These are phyloP conservation scores for Saccharomycopsis malanga DNA, from an alignment of 805 yeast genomes.

Conservation along the genomic window DNA sequence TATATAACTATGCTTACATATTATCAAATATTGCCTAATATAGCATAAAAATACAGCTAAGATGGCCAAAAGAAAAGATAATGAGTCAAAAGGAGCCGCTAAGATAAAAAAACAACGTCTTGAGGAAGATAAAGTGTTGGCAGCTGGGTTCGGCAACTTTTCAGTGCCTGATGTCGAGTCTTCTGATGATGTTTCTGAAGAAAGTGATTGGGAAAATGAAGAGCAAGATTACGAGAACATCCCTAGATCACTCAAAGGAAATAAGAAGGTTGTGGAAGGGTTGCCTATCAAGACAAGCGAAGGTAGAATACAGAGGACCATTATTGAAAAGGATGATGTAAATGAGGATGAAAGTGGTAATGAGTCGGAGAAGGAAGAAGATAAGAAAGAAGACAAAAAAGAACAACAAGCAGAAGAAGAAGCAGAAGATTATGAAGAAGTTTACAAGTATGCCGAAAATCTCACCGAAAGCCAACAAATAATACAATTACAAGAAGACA, in stretches of 20 bases:
- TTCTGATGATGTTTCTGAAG: conserved; percentile 53
- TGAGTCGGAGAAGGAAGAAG: conserved; percentile 20
- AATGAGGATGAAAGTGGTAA: conserved; percentile 22
- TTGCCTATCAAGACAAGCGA: conserved; percentile 71
- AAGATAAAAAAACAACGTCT: conserved; percentile 20
- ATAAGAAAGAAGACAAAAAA: conserved; percentile 17
- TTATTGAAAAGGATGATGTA: conserved; percentile 31
- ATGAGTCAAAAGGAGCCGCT: conserved; percentile 10
- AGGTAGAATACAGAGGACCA: conserved; percentile 68
- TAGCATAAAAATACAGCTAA: too few relatives aligned
- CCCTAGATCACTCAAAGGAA: conserved; percentile 53
- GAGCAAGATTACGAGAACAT: conserved; percentile 72
- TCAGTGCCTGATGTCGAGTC: conserved; percentile 1
- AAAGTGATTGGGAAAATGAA: conserved; percentile 54
- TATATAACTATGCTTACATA: too few relatives aligned
- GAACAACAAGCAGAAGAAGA: conserved; percentile 27
- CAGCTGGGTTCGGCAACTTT: conserved; percentile 10
- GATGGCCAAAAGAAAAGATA: conserved; percentile 20
- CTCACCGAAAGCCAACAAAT: conserved; percentile 49
- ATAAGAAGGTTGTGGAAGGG: conserved; percentile 47
- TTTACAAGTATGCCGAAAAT: conserved; percentile 30
- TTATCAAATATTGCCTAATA: too few relatives aligned
- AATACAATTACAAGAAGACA: conserved; percentile 64
- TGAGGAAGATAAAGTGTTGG: conserved; percentile 13
- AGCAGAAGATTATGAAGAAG: conserved; percentile 29